Evolutionary conservation across 306 rosid species (phyloP).

Genomic region (Vigna radiata): DNA sequence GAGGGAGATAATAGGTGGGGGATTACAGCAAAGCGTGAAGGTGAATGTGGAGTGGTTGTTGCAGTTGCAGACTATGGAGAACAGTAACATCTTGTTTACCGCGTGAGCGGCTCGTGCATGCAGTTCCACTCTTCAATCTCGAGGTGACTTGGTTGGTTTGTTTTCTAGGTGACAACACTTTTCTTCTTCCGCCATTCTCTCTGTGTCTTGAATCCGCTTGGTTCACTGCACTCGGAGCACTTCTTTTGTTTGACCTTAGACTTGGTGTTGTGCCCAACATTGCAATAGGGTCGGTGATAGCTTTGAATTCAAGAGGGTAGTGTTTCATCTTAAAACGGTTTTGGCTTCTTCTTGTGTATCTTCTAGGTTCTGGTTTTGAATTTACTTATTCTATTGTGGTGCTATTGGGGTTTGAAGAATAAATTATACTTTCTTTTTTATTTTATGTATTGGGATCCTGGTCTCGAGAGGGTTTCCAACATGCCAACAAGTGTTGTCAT

Average conservation of each 20-base stretch:
- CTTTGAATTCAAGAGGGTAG: conserved; percentile 50
- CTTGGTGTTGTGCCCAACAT: conserved; percentile 50
- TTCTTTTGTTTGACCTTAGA: conserved; percentile 41
- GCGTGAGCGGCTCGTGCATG: conserved; percentile 71
- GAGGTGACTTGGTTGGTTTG: conserved; percentile 31
- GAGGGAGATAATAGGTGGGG: conserved; percentile 45
- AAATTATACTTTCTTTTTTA: conserved; percentile 38
- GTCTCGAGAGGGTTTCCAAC: conserved; percentile 48
- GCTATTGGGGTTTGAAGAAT: conserved; percentile 44
- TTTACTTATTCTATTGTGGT: conserved; percentile 44
- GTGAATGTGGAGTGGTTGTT: conserved; percentile 45
- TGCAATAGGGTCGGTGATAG: conserved; percentile 72
- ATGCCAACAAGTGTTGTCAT: conserved; percentile 51
- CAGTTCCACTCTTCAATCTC: conserved; percentile 30
- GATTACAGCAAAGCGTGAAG: conserved; percentile 39
- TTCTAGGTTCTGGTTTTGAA: not conserved
- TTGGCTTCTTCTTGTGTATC: conserved; percentile 35
- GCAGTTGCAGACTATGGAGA: conserved; percentile 32
- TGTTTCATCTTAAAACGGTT: conserved; percentile 42
- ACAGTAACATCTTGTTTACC: conserved; percentile 55
- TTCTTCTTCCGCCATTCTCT: conserved; percentile 73
- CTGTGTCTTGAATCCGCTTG: conserved; percentile 43
- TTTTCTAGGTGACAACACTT: conserved; percentile 45
- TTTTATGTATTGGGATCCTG: conserved; percentile 42
- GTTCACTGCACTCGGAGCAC: conserved; percentile 63